phyloP scores from a whole-genome alignment of 1,139 yeast genomes.

The Pichia sp. region DNA sequence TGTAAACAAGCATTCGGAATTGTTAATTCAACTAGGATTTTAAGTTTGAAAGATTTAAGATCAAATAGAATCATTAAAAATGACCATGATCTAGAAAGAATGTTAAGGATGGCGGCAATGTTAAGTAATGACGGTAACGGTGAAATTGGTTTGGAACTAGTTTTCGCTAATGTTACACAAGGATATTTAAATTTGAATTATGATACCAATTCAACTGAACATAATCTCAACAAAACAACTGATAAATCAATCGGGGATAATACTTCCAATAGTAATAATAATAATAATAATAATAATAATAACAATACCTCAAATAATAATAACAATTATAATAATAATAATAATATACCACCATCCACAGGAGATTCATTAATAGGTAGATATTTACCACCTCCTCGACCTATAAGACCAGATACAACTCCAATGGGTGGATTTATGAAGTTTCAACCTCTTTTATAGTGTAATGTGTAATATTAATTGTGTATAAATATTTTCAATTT shows the following conservation, averaged over 20 bases:
- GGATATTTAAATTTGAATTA: slow-evolving; percentile 25
- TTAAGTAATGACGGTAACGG: slow-evolving; percentile 17
- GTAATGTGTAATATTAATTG: too few species aligned
- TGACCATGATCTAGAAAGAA: slow-evolving; percentile 27
- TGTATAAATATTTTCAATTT: too few species aligned
- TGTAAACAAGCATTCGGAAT: slow-evolving; percentile 62
- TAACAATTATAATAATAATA: too few species aligned
- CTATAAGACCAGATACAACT: slow-evolving; percentile 10
- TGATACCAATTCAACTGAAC: slow-evolving; percentile 11
- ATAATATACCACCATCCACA: neutral
- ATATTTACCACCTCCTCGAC: slow-evolving; percentile 18
- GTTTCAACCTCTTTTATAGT: slow-evolving; percentile 16
- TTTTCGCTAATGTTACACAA: slow-evolving; percentile 23
- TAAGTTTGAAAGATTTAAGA: slow-evolving; percentile 25
- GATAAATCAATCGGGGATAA: too few species aligned
- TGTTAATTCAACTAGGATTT: slow-evolving; percentile 31
- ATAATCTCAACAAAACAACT: neutral
- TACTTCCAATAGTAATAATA: neutral
- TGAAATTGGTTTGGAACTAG: slow-evolving; percentile 22
- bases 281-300: neutral
- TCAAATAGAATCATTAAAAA: slow-evolving; percentile 21
- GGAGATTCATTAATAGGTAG: slow-evolving; percentile 12
- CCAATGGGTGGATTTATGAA: slow-evolving; percentile 14
- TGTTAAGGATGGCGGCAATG: slow-evolving; percentile 19
- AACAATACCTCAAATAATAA: neutral